A percentile compares a stretch with the other conserved stretches of the same genome.
phyloP scores from a whole-genome alignment of 164 flowering plant species.

The Vitis vinifera region DNA sequence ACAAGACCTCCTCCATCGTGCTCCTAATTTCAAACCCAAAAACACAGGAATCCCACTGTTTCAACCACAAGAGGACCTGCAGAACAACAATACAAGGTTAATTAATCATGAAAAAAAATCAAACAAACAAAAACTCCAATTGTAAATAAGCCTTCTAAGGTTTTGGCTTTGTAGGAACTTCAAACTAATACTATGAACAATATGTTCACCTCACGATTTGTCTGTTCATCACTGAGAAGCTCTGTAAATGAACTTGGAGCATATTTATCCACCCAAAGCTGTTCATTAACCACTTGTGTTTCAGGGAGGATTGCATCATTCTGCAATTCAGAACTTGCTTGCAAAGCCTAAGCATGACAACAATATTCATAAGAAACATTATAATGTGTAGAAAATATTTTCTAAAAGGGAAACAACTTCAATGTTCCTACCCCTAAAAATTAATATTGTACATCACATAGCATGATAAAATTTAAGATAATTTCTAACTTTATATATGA shows the following conservation, averaged over 20 bases:
- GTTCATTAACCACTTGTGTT: too few relatives aligned
- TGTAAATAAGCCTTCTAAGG: not conserved
- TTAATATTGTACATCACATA: too few relatives aligned
- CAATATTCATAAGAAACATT: too few relatives aligned
- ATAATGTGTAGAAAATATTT: too few relatives aligned
- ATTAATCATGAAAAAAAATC: not conserved
- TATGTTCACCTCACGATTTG: constrained; percentile 82
- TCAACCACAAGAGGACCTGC: constrained; percentile 93
- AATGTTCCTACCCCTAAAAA: too few relatives aligned
- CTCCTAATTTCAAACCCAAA: constrained; percentile 89
- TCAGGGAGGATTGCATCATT: too few relatives aligned
- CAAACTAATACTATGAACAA: constrained; percentile 4
- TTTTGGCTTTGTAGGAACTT: not conserved
- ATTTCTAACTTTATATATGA: too few relatives aligned
- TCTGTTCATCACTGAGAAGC: constrained; percentile 96
- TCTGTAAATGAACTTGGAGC: constrained; percentile 94
- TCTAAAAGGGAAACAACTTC: too few relatives aligned
- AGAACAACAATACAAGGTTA: constrained; percentile 8
- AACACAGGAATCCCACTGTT: constrained; percentile 96
- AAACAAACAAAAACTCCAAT: not conserved
- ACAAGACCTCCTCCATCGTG: constrained; percentile 79
- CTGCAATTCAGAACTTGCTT: too few relatives aligned
- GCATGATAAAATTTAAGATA: too few relatives aligned
- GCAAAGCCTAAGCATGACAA: too few relatives aligned
- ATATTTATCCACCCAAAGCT: constrained; percentile 63